Evolutionary conservation across 345 rosid genomes (phyloP).

Genomic region (Erodium maritimum): DNA sequence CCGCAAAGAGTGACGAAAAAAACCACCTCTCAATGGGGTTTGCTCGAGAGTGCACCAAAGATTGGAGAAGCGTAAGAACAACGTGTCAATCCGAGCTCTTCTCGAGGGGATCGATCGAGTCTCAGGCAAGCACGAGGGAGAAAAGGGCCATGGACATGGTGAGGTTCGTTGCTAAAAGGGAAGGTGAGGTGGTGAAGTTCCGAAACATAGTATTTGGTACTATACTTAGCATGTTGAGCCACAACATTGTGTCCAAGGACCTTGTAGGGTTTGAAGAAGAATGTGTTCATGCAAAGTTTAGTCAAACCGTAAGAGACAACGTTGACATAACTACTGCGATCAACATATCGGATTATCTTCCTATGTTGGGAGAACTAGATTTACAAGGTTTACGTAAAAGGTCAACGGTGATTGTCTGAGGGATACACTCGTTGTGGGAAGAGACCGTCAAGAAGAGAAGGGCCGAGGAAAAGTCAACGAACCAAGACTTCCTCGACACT

Average conservation of each 20-base stretch:
- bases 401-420: not conserved
- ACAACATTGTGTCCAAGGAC: conserved; percentile 3
- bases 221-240: not conserved
- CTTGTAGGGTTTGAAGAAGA: not conserved
- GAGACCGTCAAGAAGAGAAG: conserved; percentile 9
- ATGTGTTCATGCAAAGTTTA: not conserved
- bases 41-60: no score
- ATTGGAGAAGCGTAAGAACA: no score
- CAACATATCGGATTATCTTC: conserved; percentile 12
- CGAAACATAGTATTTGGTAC: conserved; percentile 1
- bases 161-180: no score
- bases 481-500: conserved; percentile 13
- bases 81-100: no score
- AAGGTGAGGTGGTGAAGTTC: no score
- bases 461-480: not conserved
- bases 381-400: conserved; percentile 9
- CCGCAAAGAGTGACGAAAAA: no score
- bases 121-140: no score
- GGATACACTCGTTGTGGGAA: conserved; percentile 2
- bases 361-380: conserved; percentile 10
- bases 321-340: conserved; percentile 4
- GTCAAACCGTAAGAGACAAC: conserved; percentile 2
- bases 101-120: no score
- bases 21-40: no score
- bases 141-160: no score